Base-by-base conservation (phyloP, 768 basidiomycete genomes). In the Sistotremastrum niveocremeum region DNA sequence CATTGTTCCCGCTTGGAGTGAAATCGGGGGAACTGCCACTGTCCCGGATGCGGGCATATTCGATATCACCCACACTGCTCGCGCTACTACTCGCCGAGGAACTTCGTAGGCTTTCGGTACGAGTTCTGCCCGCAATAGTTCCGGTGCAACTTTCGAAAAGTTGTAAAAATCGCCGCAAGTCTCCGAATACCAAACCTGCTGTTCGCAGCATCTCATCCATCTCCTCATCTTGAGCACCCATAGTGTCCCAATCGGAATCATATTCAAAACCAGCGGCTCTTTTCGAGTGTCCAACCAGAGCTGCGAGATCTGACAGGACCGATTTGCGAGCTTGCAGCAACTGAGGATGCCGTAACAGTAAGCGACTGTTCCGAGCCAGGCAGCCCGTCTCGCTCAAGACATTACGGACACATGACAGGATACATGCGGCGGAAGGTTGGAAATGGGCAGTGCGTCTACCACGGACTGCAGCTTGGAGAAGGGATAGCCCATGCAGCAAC, bases 341-440 rank as follows among this genome's bases (percentile, higher is more conserved):
- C 3, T 68, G 49, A 0, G 83, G 75, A 54, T 77, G 79, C 40
- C 66, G 69, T 51, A 72, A 75, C 12, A 99, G 71, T 20, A 84
- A 63, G 0, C 73, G 71, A 1, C 88, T 82, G 51, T 94, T 88
- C 39, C 87, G 81, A 37, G 80, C 77, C 28, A 95, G 70, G 46
- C 88, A 93, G 48, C 84, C 84, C 10, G 88, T 80, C 7, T 82
- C 75, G 31, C 80, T 76, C 39, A 99, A 73, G 11, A 94, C 82
- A 31, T 81, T 77, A 33, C 93, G 83, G 41, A 98, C 89, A 45
- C 86, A 88, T 8, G 89, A 90, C 53, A 99, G 91, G 49, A 98
- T 84, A 62, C 81, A 91, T 9, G 91, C 93, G 0, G 93, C 88
- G 3, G 90, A 84, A 5, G 94, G 91, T 56, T 91, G 88, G 55